phyloP scores from a whole-genome alignment of 306 rosid genomes.

The Trifolium dubium region DNA sequence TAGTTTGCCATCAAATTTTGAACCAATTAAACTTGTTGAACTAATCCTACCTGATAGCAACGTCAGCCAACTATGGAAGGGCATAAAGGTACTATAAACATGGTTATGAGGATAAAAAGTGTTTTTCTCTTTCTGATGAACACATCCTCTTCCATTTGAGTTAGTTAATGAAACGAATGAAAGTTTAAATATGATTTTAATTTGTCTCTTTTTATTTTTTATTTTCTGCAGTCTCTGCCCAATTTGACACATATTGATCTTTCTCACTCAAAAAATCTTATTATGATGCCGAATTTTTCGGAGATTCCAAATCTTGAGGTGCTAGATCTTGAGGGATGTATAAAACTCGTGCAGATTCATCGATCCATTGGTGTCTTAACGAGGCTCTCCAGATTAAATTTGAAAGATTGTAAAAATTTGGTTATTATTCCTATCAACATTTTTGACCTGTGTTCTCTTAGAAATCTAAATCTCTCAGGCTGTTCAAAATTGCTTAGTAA shows the following conservation, averaged over 20 bases:
- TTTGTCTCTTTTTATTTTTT: background rate
- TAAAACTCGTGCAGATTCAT: background rate
- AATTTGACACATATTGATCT: conserved; percentile 22
- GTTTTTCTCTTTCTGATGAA: background rate
- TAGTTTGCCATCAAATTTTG: conserved; percentile 31
- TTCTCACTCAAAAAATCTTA: conserved; percentile 20
- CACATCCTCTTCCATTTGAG: no score
- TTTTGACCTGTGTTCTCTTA: background rate
- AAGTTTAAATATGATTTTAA: background rate
- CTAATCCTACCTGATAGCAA: background rate
- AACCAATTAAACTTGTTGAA: conserved; percentile 7
- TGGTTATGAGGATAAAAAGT: background rate
- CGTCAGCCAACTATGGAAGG: conserved; percentile 32
- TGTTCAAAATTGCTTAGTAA: background rate
- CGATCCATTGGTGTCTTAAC: conserved; percentile 26
- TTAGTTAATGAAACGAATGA: background rate
- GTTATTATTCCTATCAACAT: conserved; percentile 10
- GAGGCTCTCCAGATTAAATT: background rate
- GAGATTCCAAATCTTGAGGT: conserved; percentile 8
- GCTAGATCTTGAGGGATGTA: conserved; percentile 36
- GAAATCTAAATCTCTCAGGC: background rate
- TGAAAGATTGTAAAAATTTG: conserved; percentile 13
- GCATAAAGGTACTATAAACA: conserved; percentile 17
- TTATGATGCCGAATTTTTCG: background rate
- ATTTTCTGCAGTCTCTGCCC: background rate